phyloP scores from a whole-genome alignment of 1,284 basidiomycete species.

The Mycena sp. region DNA sequence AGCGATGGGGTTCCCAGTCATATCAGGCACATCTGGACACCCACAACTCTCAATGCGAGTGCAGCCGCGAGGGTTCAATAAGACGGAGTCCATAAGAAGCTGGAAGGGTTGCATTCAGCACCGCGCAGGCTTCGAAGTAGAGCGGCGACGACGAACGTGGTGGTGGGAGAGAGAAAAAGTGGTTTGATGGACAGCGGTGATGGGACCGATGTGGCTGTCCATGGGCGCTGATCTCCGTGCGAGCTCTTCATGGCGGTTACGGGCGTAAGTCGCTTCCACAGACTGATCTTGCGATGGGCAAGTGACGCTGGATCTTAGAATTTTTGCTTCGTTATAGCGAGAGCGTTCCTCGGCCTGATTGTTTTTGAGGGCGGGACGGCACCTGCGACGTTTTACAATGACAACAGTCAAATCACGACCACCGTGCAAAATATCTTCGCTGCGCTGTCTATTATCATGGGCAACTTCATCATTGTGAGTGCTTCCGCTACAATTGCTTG shows the following conservation, averaged over 20 bases:
- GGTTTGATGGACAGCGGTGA: too few relatives aligned
- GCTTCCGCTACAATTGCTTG: neutral
- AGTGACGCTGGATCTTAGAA: neutral
- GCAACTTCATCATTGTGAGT: conserved; percentile 6
- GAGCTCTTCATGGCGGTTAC: conserved; percentile 12
- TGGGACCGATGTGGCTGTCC: too few relatives aligned
- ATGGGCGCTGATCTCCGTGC: too few relatives aligned
- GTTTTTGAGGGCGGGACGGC: neutral
- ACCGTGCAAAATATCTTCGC: conserved; percentile 13
- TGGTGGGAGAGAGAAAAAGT: too few relatives aligned
- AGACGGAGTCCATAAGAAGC: too few relatives aligned
- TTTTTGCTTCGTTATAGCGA: neutral
- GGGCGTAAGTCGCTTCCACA: neutral
- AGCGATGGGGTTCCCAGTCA: neutral
- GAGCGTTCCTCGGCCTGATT: conserved; percentile 8
- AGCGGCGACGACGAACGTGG: neutral
- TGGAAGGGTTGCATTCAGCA: too few relatives aligned
- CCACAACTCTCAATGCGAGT: too few relatives aligned
- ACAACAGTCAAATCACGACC: conserved; percentile 15
- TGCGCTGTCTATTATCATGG: neutral
- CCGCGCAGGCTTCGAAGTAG: too few relatives aligned
- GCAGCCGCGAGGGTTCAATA: too few relatives aligned
- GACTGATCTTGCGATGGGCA: neutral
- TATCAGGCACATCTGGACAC: neutral
- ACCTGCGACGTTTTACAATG: neutral